phyloP scores from a whole-genome alignment of 2,329 filamentous ascomycete species.

The Alternaria viburni region DNA sequence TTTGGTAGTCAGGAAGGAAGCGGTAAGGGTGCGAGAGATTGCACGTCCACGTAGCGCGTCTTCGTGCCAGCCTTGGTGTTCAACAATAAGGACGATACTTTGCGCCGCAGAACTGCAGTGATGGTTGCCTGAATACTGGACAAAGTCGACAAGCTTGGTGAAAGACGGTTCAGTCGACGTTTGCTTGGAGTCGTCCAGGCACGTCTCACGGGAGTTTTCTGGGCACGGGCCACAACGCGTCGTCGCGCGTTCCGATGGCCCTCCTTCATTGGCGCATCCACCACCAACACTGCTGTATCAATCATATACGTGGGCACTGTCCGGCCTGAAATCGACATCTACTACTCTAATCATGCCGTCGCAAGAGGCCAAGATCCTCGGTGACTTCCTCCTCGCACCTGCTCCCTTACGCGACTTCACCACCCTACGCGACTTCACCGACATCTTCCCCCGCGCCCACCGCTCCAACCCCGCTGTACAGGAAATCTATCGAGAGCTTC shows the following conservation, averaged over 20 bases:
- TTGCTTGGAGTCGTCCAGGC: conserved; percentile 12
- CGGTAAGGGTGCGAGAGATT: conserved; percentile 13
- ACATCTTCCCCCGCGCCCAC: conserved; percentile 73
- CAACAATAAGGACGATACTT: neutral
- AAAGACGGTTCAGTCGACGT: conserved; percentile 11
- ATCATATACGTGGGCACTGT: neutral
- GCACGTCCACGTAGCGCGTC: conserved; percentile 26
- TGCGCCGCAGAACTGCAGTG: neutral
- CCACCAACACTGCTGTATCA: conserved; percentile 23
- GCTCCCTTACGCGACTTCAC: conserved; percentile 76
- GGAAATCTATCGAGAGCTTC: conserved; percentile 78
- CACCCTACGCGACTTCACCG: conserved; percentile 75
- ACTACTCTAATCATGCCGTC: conserved; percentile 64
- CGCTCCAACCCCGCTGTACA: conserved; percentile 72
- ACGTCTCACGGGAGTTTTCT: conserved; percentile 26
- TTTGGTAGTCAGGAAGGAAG: conserved; percentile 18
- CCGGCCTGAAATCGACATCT: neutral
- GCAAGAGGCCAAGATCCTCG: conserved; percentile 75
- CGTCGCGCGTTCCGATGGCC: conserved; percentile 25
- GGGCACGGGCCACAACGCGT: conserved; percentile 29
- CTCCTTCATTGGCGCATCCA: neutral
- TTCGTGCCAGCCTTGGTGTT: conserved; percentile 3
- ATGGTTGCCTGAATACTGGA: neutral
- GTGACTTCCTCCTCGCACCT: conserved; percentile 78
- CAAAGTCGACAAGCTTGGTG: conserved; percentile 10